Conservation (phyloP, 345 rosid species). For the Eucalyptus curtisii region DNA sequence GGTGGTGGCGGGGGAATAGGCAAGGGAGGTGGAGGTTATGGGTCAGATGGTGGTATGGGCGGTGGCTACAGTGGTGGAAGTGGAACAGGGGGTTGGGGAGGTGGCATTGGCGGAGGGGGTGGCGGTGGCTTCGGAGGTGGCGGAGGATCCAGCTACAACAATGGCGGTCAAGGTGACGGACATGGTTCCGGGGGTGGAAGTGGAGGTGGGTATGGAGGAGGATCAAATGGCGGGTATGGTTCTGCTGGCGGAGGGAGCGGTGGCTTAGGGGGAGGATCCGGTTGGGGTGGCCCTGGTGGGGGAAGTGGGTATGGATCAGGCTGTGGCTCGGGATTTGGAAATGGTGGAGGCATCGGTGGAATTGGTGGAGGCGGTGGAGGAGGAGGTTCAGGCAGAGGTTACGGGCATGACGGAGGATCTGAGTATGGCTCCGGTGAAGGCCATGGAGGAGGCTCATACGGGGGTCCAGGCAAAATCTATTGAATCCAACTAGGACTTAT, state of each 20-base stretch:
- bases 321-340: background rate
- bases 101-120: background rate
- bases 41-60: background rate
- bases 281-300: background rate
- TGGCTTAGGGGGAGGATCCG: background rate
- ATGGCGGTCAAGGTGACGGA: background rate
- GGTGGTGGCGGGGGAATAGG: background rate
- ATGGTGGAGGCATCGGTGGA: background rate
- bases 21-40: background rate
- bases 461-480: background rate
- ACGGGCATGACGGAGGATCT: background rate
- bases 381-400: background rate
- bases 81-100: background rate
- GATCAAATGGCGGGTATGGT: background rate
- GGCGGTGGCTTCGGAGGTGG: background rate
- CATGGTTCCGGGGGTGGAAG: background rate
- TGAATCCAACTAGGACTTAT: background rate
- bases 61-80: background rate
- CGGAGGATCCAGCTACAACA: background rate
- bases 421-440: background rate
- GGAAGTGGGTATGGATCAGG: background rate
- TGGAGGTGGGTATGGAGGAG: background rate
- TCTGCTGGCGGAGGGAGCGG: background rate
- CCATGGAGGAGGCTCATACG: background rate
- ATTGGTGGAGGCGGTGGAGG: background rate